A percentile compares a stretch with the other conserved stretches of the same genome.
Conservation (phyloP, 2,329 filamentous ascomycete species). For the Celoporthe dispersa region DNA sequence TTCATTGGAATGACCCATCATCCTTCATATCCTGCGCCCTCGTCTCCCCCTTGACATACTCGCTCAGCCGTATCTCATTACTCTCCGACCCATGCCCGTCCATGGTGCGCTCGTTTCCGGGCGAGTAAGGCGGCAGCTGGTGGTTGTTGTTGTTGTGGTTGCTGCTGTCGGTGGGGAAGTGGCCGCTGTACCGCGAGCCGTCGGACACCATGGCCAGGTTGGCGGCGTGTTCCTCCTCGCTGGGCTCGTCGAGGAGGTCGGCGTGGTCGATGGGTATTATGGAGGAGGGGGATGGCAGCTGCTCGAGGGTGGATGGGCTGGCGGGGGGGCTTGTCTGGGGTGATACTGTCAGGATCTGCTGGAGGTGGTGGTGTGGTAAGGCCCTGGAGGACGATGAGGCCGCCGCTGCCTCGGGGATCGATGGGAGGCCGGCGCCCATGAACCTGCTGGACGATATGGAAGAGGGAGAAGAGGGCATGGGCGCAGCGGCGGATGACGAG, state of each 20-base stretch:
- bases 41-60: slow-evolving; percentile 43
- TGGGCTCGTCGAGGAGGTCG: not conserved
- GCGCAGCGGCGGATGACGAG: not conserved
- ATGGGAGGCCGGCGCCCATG: slow-evolving; percentile 1
- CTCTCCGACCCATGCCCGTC: slow-evolving; percentile 40
- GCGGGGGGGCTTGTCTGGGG: not conserved
- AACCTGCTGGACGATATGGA: slow-evolving; percentile 3
- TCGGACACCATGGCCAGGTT: slow-evolving; percentile 40
- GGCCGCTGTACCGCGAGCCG: slow-evolving; percentile 34
- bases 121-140: slow-evolving; percentile 27
- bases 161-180: slow-evolving; percentile 25
- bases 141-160: not conserved
- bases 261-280: not conserved
- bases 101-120: slow-evolving; percentile 40
- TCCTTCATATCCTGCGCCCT: slow-evolving; percentile 44
- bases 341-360: too few species aligned
- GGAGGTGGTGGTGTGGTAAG: not conserved
- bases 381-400: not conserved
- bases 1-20: slow-evolving; percentile 27
- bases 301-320: not conserved
- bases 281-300: not conserved
- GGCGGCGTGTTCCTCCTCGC: slow-evolving; percentile 34
- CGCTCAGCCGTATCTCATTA: slow-evolving; percentile 44
- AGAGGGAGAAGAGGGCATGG: not conserved
- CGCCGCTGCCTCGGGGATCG: slow-evolving; percentile 9